Base-by-base conservation (phyloP, 1,139 yeast genomes). In the Scheffersomyces parashehatae region DNA sequence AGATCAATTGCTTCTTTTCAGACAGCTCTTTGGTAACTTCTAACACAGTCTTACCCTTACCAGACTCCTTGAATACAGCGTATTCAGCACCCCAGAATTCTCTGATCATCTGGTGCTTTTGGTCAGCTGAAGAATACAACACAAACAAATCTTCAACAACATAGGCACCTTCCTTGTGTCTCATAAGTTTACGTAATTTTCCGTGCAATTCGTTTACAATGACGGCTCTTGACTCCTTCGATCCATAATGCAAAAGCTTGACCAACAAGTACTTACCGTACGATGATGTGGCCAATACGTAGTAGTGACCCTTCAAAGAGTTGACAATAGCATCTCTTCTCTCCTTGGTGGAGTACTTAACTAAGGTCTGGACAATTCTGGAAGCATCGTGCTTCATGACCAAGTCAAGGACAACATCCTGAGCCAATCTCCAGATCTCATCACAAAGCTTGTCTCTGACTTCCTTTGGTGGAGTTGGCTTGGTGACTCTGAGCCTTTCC, bases 131-230 rank as follows among this genome's bases (percentile, higher is more conserved):
- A 4, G 97, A 81, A 65, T 91, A 93, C 52, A 90, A 81, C 28
- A 90, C 88, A 63, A 77, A 93, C 56, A 90, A 77, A 73, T 93
- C 99, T 69, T 93, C 98, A 51, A 91, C 91, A 34, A 93, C 98
- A 59, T 93, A 90, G n/a, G 98, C 98, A 68, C 98, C 99, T 75
- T 93, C 98, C 69, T 86, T 85, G 68, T 93, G 98, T 75, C 95
- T 84, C 95, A 93, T 90, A 52, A 93, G 76, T 66, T 89, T 91
- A 64, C 97, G 77, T 56, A 89, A 80, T 57, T 85, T 85, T 41
- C 98, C 98, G 60, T 90, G 96, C 50, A 93, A 76, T 67, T 89
- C 97, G 59, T 85, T 78, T 45, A 91, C 78, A 45, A 93, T 87
- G 32, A 80, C 58, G 43, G 82, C 84, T 56, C 96, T 79, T 2